These are phyloP conservation scores for Aspergillus calidoustus DNA, from an alignment of 2,329 filamentous ascomycete species.

Conservation along the genomic window DNA sequence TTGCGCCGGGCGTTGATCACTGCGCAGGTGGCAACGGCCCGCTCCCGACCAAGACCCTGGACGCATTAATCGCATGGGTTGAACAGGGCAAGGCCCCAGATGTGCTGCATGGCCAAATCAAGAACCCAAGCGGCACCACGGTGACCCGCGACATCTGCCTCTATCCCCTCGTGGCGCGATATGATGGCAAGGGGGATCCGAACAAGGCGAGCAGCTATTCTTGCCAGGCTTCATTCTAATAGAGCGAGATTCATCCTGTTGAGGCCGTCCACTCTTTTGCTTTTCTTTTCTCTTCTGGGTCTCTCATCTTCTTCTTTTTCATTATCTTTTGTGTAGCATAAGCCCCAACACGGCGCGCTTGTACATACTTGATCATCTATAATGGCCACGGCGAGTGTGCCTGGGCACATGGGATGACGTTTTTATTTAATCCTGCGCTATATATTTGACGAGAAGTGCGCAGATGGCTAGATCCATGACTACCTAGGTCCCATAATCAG, in stretches of 20 bases:
- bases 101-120: not conserved
- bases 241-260: too few species aligned
- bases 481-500: too few species aligned
- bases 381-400: too few species aligned
- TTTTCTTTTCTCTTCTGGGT: constrained; percentile 20
- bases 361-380: too few species aligned
- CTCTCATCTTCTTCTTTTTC: not conserved
- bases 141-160: not conserved
- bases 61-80: constrained; percentile 1
- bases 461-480: too few species aligned
- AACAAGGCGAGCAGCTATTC: not conserved
- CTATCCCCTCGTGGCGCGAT: not conserved
- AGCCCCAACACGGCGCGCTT: too few species aligned
- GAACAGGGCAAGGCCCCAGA: constrained; percentile 1
- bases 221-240: not conserved
- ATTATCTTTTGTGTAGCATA: not conserved
- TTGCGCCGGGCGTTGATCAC: constrained; percentile 1
- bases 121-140: not conserved
- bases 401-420: too few species aligned
- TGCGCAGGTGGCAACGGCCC: not conserved
- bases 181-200: not conserved
- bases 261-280: too few species aligned
- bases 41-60: not conserved
- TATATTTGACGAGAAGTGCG: too few species aligned
- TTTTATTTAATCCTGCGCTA: too few species aligned